Evolutionary conservation across 2,329 filamentous ascomycete genomes (phyloP).

Genomic region (Cladophialophora chaetospira): DNA sequence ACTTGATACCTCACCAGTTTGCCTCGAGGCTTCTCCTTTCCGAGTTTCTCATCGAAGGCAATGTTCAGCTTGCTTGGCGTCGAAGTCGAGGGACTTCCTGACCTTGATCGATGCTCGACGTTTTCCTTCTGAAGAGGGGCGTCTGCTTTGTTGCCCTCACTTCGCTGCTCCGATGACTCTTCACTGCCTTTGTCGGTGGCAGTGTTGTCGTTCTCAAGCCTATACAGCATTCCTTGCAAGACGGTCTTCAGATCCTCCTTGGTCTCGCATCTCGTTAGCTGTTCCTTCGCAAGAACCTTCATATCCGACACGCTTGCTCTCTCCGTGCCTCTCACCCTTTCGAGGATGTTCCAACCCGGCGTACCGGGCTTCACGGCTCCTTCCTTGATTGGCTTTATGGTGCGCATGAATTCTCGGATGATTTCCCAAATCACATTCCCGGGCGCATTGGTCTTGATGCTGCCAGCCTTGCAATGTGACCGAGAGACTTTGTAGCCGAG

Average conservation of each 20-base stretch:
- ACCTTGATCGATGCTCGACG: conserved; percentile 20
- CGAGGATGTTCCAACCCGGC: conserved; percentile 71
- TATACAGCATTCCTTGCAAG: conserved; percentile 48
- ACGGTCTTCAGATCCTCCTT: conserved; percentile 45
- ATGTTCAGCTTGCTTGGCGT: conserved; percentile 55
- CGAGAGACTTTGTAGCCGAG: conserved; percentile 81
- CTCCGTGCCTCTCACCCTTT: conserved; percentile 33
- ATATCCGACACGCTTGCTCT: conserved; percentile 41
- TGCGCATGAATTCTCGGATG: conserved; percentile 86
- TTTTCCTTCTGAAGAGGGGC: neutral
- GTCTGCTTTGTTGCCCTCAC: conserved; percentile 25
- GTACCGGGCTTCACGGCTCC: conserved; percentile 69
- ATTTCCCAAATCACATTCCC: conserved; percentile 90
- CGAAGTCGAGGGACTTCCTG: conserved; percentile 30
- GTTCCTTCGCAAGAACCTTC: conserved; percentile 41
- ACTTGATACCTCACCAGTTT: conserved; percentile 83
- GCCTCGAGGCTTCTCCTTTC: conserved; percentile 66
- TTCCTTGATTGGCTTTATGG: conserved; percentile 75
- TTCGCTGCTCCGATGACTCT: conserved; percentile 28
- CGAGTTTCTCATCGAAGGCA: conserved; percentile 79
- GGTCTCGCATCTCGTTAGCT: conserved; percentile 39
- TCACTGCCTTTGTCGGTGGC: conserved; percentile 10
- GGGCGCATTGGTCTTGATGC: conserved; percentile 89
- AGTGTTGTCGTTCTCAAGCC: conserved; percentile 33
- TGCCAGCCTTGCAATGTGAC: conserved; percentile 86